Percentiles rank a stretch among this genome's conserved stretches.
phyloP scores from a whole-genome alignment of 257 asterid genomes.

The Prunella vulgaris region DNA sequence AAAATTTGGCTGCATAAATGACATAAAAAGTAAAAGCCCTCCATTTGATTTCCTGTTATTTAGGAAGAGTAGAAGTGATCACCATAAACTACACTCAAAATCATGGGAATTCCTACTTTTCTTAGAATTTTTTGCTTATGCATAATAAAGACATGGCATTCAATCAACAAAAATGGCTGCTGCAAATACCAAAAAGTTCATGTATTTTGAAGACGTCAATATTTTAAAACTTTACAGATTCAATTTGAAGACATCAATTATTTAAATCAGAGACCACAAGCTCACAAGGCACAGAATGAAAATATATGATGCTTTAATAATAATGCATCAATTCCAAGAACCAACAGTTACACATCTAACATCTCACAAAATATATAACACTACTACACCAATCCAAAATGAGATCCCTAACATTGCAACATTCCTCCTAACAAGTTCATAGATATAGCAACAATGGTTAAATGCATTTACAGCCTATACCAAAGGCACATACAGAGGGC shows the following conservation, averaged over 20 bases:
- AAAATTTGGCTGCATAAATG: neutral
- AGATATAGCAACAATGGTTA: neutral
- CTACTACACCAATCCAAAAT: neutral
- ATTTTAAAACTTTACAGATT: neutral
- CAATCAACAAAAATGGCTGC: neutral
- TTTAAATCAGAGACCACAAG: neutral
- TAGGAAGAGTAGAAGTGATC: neutral
- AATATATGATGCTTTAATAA: neutral
- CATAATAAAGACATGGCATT: neutral
- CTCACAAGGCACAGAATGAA: neutral
- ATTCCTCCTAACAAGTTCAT: neutral
- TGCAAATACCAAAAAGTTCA: neutral
- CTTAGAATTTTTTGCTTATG: neutral
- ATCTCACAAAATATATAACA: neutral
- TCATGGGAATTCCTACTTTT: neutral
- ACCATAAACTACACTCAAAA: neutral
- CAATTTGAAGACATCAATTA: neutral
- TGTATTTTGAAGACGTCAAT: neutral
- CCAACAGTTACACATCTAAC: neutral
- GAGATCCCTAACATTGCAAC: neutral
- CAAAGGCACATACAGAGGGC: neutral
- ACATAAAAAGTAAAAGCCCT: neutral
- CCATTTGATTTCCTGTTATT: neutral
- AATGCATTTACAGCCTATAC: neutral
- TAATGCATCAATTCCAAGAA: neutral